phyloP scores from a whole-genome alignment of 257 asterid genomes.

The Osmanthus fragrans region DNA sequence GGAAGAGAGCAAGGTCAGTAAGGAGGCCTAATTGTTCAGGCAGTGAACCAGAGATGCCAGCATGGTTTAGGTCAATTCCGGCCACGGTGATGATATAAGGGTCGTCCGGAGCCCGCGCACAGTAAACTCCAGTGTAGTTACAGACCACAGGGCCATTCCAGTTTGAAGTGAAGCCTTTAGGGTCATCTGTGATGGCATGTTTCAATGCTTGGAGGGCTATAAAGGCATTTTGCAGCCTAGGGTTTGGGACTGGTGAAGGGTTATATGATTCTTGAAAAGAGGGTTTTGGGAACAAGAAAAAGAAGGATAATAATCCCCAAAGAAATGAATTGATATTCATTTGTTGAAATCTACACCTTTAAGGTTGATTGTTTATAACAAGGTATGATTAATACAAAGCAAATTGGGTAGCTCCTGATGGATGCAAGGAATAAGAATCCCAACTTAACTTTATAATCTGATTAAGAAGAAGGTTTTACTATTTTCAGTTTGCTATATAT shows the following conservation, averaged over 20 bases:
- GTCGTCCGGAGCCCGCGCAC: constrained; percentile 73
- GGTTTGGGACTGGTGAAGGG: constrained; percentile 40
- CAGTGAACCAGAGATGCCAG: constrained; percentile 49
- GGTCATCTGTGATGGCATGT: constrained; percentile 63
- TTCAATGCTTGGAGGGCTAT: constrained; percentile 83
- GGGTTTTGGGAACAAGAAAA: constrained; percentile 39
- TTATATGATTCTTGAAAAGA: constrained; percentile 43
- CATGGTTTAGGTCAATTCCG: constrained; percentile 85
- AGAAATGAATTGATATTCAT: constrained; percentile 37
- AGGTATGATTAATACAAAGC: neutral
- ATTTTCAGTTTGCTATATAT: no score
- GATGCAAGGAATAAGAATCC: constrained; percentile 11
- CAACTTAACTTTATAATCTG: constrained; percentile 11
- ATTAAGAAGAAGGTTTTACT: neutral
- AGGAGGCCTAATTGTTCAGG: constrained; percentile 67
- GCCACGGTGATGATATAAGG: constrained; percentile 62
- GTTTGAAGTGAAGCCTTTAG: constrained; percentile 60
- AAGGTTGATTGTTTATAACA: neutral
- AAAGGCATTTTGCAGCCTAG: constrained; percentile 65
- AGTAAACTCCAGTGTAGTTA: constrained; percentile 69
- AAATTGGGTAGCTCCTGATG: constrained; percentile 11
- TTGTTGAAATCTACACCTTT: constrained; percentile 12
- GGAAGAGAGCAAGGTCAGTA: constrained; percentile 77
- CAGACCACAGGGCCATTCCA: constrained; percentile 75
- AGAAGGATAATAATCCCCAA: constrained; percentile 19